phyloP scores from a whole-genome alignment of 148 eudicot species.

The Vaccinium darrowii region DNA sequence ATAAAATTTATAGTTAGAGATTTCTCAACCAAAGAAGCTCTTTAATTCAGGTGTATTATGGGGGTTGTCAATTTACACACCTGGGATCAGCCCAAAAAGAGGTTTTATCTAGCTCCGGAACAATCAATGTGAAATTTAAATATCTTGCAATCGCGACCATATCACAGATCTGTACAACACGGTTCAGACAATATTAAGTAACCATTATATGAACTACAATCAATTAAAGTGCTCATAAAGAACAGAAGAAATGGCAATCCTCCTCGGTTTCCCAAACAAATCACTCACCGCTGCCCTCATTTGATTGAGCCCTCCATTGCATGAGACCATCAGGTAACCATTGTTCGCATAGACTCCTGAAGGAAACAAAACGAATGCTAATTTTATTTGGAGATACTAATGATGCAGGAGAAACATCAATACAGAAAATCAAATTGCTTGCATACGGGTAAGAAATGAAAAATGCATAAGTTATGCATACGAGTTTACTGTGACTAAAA shows the following conservation, averaged over 20 bases:
- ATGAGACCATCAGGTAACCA: slow-evolving; percentile 97
- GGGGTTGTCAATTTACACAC: slow-evolving; percentile 47
- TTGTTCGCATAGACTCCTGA: slow-evolving; percentile 94
- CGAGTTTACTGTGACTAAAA: background rate
- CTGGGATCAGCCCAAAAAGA: slow-evolving; percentile 99
- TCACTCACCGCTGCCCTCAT: slow-evolving; percentile 95
- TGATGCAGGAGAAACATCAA: background rate
- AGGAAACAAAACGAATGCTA: slow-evolving; percentile 6
- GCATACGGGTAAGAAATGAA: background rate
- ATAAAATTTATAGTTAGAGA: background rate
- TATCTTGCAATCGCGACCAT: slow-evolving; percentile 99
- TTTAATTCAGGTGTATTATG: slow-evolving; percentile 4
- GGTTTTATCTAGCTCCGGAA: slow-evolving; percentile 92
- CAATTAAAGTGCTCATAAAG: slow-evolving; percentile 2
- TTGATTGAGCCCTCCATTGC: slow-evolving; percentile 99
- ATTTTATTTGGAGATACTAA: background rate
- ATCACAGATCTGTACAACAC: slow-evolving; percentile 80
- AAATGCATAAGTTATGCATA: background rate
- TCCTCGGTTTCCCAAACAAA: background rate
- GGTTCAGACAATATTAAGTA: background rate
- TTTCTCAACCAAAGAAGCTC: slow-evolving; percentile 20
- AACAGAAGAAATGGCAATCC: slow-evolving; percentile 11
- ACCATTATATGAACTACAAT: background rate
- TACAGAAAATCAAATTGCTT: background rate
- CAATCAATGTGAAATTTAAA: slow-evolving; percentile 88